Base-by-base conservation (phyloP, 257 asterid species). In the Penstemon newberryi region DNA sequence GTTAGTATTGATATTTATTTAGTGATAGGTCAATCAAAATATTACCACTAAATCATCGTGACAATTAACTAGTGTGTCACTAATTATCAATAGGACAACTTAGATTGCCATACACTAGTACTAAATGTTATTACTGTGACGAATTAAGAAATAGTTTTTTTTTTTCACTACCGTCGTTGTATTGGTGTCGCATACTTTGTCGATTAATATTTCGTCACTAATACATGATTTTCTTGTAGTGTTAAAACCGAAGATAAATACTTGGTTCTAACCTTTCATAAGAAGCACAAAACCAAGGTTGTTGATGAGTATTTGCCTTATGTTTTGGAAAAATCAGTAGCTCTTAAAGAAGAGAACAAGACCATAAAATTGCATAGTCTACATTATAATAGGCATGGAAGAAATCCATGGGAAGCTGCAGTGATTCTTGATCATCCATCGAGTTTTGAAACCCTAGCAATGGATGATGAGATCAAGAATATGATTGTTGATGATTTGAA, bases 371-470 rank as follows among this genome's bases (percentile, higher is more conserved):
- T 90, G 58, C 90, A 89, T 57, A 83, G 91, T 4, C 0, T 74
- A 65, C 44, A 47, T 38, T 0, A 5, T 75, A 25, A 1, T 25
- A 25, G 33, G 33, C 33, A 25, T 25, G 33, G 33, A 25, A 25
- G 33, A 25, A 25, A 25, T 0, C 40, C 79, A 0, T 90, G 97
- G 97, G 90, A 83, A 3, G 86, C 94, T 0, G 70, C 18, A 15
- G 18, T 88, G 18, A 83, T 77, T 37, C 81, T 90, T 7, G 84
- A 88, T 3, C 97, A 90, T 37, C 97, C 97, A 0, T 84, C 94
- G 7, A 90, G 92, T 2, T 87, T 90, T 56, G 83, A 82, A 40
- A 90, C 86, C 0, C 67, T 90, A 1, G 94, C 97, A 0, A 78
- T 86, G 86, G 96, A 88, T 0, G 61, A 81, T 0, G 42, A 44